Base-by-base conservation (phyloP, 257 asterid species). In the Fraxinus anomala region DNA sequence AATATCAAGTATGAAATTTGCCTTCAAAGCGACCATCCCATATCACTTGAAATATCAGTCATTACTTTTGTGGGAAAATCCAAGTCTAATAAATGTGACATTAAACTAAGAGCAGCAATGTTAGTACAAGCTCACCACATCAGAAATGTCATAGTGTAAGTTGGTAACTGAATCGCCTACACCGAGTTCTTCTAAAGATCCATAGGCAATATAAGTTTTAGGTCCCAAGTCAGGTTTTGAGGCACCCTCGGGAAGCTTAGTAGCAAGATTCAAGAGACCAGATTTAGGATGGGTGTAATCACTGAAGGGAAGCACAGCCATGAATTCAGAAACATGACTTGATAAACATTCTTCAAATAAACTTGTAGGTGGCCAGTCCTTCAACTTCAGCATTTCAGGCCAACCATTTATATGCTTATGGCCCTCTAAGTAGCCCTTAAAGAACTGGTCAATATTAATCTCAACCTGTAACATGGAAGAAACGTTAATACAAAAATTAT, bases 211-310 rank as follows among this genome's bases (percentile, higher is more conserved):
- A 80, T 94, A 94, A 65, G 92, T 86, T 84, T 94, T 94, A 1
- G 98, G 97, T 13, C 98, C 98, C 87, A 92, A 86, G 72, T 92
- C 98, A 9, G 98, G 97, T 85, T 92, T 94, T 70, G 84, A 63
- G 33, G 92, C 90, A 30, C 87, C 82, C 30, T 80, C 85, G 0
- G 98, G 97, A 73, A 94, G 94, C 84, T 92, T 94, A 21, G 96
- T 88, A 54, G 95, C 96, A 49, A 94, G 91, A 88, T 94, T 94
- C 70, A 94, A 75, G 73, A 82, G 77, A 76, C 96, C 97, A 8
- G 85, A 80, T 80, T 31, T 67, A 63, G 96, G 97, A 80, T 94
- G 90, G 6, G 98, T 87, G 76, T 92, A 93, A 74, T 93, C 97
- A 39, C 85, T 73, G 80, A 89, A 91, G 30, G 98, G 98, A 81